Conservation (phyloP, 1,284 basidiomycete species). For the Hymenochaete sp. region DNA sequence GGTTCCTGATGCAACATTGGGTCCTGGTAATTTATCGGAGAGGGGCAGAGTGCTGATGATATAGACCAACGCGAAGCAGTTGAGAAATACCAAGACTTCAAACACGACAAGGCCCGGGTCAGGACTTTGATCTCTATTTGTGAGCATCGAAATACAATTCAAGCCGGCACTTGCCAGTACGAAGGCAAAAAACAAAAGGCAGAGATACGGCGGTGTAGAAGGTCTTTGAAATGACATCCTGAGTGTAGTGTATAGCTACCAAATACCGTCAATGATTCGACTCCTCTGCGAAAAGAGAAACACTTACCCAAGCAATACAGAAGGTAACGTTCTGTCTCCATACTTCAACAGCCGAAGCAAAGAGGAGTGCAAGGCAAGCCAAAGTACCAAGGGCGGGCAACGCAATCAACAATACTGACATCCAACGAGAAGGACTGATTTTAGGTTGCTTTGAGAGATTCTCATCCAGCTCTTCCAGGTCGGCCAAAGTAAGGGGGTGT, state of each 20-base stretch:
- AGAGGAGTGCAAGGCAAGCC: background rate
- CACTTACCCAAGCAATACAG: constrained; percentile 37
- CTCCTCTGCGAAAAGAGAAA: no score
- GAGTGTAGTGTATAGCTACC: constrained; percentile 37
- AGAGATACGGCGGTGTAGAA: constrained; percentile 43
- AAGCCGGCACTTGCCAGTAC: constrained; percentile 30
- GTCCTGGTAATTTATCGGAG: constrained; percentile 33
- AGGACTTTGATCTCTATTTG: no score
- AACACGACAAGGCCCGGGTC: no score
- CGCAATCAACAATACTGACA: constrained; percentile 28
- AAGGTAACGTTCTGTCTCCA: constrained; percentile 22
- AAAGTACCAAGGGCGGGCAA: constrained; percentile 31
- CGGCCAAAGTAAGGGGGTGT: constrained; percentile 44
- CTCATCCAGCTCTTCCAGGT: constrained; percentile 35
- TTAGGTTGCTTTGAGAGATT: no score
- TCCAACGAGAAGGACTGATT: constrained; percentile 26
- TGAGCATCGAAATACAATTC: constrained; percentile 26
- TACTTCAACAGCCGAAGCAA: background rate
- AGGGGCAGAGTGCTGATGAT: constrained; percentile 46
- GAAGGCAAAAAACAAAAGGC: constrained; percentile 36
- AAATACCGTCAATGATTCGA: no score
- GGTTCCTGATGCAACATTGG: constrained; percentile 39
- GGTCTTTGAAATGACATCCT: constrained; percentile 34
- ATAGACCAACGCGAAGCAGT: constrained; percentile 35
- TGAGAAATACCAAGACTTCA: constrained; percentile 27